A percentile compares a stretch with the other conserved stretches of the same genome.
Evolutionary conservation across 805 yeast species (phyloP).

Genomic region (Priceomyces carsonii): DNA sequence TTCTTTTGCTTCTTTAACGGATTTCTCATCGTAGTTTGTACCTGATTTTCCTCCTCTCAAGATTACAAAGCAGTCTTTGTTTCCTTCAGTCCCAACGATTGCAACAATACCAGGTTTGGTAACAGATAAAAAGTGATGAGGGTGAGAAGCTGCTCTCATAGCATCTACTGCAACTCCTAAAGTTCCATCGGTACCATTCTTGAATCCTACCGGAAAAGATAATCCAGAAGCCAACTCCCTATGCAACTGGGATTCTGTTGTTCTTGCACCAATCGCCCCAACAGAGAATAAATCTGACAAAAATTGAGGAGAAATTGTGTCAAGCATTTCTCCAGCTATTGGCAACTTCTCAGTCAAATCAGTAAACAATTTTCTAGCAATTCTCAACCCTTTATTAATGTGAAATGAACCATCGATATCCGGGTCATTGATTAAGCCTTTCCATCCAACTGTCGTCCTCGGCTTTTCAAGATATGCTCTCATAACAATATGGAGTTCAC

Average conservation of each 20-base stretch:
- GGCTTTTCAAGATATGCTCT: conserved; percentile 98
- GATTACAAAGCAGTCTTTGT: conserved; percentile 84
- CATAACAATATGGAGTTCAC: conserved; percentile 86
- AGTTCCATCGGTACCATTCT: conserved; percentile 97
- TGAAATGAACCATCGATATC: conserved; percentile 91
- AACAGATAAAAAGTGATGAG: conserved; percentile 92
- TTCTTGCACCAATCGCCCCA: conserved; percentile 99
- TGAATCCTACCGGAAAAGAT: conserved; percentile 97
- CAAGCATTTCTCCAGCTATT: conserved; percentile 96
- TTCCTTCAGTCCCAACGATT: conserved; percentile 93
- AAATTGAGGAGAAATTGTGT: conserved; percentile 96
- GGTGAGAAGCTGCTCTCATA: conserved; percentile 84
- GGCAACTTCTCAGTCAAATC: conserved; percentile 83
- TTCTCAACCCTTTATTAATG: conserved; percentile 90
- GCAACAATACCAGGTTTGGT: conserved; percentile 97
- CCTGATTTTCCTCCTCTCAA: conserved; percentile 95
- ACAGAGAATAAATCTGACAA: conserved; percentile 89
- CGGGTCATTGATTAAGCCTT: conserved; percentile 96
- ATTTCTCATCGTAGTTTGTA: conserved; percentile 81
- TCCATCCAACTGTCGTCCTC: conserved; percentile 99
- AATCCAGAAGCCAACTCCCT: conserved; percentile 96
- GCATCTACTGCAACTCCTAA: conserved; percentile 95
- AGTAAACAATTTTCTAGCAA: conserved; percentile 83
- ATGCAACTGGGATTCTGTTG: conserved; percentile 96
- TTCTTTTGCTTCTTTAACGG: conserved; percentile 65